A percentile compares a stretch with the other conserved stretches of the same genome.
Evolutionary conservation across 192 early-diverging fungal genomes (phyloP).

Genomic region (Physocladia obscura): DNA sequence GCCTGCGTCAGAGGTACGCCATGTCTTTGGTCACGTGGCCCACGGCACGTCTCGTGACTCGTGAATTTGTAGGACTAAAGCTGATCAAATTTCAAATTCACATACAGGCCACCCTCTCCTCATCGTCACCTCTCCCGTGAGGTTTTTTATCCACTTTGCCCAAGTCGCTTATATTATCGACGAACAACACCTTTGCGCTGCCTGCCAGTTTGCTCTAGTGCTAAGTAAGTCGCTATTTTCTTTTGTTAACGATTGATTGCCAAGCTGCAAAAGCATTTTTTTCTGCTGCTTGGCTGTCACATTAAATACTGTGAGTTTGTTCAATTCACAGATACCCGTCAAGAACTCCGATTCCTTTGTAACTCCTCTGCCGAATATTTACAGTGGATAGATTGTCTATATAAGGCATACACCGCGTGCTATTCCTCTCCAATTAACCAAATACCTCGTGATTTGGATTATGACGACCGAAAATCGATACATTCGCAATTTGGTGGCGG

Average conservation of each 20-base stretch:
- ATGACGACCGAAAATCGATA: not conserved
- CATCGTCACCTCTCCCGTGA: not conserved
- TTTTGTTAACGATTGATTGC: not conserved
- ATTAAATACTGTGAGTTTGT: too few relatives aligned
- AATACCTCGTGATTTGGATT: not conserved
- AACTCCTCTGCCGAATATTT: slow-evolving; percentile 28
- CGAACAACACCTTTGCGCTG: slow-evolving; percentile 8
- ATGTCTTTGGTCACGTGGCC: not conserved
- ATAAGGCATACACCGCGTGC: slow-evolving; percentile 16
- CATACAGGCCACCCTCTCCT: slow-evolving; percentile 16
- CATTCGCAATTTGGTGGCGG: too few relatives aligned
- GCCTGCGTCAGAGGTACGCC: not conserved
- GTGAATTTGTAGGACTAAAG: too few relatives aligned
- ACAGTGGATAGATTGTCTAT: slow-evolving; percentile 19
- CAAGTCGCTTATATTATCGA: slow-evolving; percentile 27
- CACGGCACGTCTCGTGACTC: not conserved
- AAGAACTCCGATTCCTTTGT: slow-evolving; percentile 25
- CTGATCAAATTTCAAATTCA: not conserved
- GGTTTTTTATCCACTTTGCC: slow-evolving; percentile 17
- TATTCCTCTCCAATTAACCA: not conserved
- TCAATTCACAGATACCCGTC: slow-evolving; percentile 1
- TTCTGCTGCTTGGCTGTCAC: too few relatives aligned
- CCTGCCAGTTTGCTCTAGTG: slow-evolving; percentile 24
- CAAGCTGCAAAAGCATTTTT: not conserved
- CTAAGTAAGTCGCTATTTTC: slow-evolving; percentile 9